Base-by-base conservation (phyloP, 225 moss, liverwort and hornwort genomes). In the Neckera pumila region DNA sequence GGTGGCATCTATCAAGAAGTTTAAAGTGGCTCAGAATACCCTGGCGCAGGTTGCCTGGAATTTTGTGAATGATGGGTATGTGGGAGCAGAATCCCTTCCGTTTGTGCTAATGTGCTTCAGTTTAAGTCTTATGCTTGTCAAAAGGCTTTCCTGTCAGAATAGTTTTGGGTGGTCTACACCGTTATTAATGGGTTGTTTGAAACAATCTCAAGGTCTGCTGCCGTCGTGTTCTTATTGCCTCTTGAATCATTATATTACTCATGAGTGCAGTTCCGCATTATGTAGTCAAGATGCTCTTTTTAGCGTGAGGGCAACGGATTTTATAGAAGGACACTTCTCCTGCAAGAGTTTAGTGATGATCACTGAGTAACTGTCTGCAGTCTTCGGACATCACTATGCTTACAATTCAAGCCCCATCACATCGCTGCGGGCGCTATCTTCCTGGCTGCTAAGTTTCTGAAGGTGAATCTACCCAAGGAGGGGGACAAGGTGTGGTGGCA, bases 21-120 rank as follows among this genome's bases (percentile, higher is more conserved):
- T 98, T 65, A 95, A 94, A 89, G 95, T 95, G 82, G 97, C 96
- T n/a, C 94, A 93, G 91, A 96, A 95, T 82, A 95, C 95, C 53
- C 87, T 97, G 36, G 95, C 96, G 58, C 97, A 96, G 91, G 97
- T 98, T 87, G 98, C 97, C 80, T 98, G 98, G 98, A 98, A 96
- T 87, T 98, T 98, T 92, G 95, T 98, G 51, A 98, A 98, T 91
- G 96, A 98, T 85, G 97, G 96, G 97, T 98, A 96, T 93, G 96
- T 90, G 69, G 83, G 76, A 90, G 86, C 88, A 65, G 58, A 82
- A 83, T 63, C 42, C 54, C 74, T 61, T 87, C 64, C 79, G 64
- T 64, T 81, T 85, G 42, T 31, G 63, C 76, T 82, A 59, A 54
- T 86, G 86, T 88, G 38, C 62, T 69, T 88, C 80, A 80, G 45